Conservation (phyloP, 305 asterid species). For the Striga hermonthica region DNA sequence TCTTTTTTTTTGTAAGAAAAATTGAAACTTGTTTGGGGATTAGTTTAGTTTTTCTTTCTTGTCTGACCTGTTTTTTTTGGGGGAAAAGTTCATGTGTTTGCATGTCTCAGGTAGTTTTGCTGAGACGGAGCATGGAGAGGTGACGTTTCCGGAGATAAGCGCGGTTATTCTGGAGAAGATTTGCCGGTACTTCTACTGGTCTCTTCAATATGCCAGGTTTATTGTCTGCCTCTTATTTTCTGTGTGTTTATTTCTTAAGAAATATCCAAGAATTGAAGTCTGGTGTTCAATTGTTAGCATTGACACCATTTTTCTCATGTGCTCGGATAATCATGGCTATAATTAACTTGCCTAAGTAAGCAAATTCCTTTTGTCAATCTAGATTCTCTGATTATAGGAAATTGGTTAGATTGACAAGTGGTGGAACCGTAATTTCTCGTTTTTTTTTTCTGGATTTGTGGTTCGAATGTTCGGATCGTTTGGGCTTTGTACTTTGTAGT, state of each 20-base stretch:
- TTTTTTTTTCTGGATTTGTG: slow-evolving; percentile 11
- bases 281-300: background rate
- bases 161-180: slow-evolving; percentile 87
- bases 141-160: slow-evolving; percentile 92
- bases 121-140: slow-evolving; percentile 82
- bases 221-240: slow-evolving; percentile 10
- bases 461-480: slow-evolving; percentile 9
- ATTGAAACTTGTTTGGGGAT: no score
- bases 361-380: background rate
- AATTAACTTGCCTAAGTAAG: background rate
- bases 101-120: slow-evolving; percentile 68
- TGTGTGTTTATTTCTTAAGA: slow-evolving; percentile 1
- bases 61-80: background rate
- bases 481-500: slow-evolving; percentile 40
- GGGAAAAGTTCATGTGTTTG: slow-evolving; percentile 19
- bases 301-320: slow-evolving; percentile 11
- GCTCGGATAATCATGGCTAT: background rate
- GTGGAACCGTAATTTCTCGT: slow-evolving; percentile 1
- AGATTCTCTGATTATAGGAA: slow-evolving; percentile 12
- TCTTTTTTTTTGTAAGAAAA: no score
- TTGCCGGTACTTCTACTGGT: slow-evolving; percentile 97
- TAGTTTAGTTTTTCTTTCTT: background rate
- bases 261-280: background rate
- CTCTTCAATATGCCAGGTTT: slow-evolving; percentile 95
- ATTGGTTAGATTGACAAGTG: background rate